Conservation (phyloP, 345 rosid species). For the Cardamine resedifolia region DNA sequence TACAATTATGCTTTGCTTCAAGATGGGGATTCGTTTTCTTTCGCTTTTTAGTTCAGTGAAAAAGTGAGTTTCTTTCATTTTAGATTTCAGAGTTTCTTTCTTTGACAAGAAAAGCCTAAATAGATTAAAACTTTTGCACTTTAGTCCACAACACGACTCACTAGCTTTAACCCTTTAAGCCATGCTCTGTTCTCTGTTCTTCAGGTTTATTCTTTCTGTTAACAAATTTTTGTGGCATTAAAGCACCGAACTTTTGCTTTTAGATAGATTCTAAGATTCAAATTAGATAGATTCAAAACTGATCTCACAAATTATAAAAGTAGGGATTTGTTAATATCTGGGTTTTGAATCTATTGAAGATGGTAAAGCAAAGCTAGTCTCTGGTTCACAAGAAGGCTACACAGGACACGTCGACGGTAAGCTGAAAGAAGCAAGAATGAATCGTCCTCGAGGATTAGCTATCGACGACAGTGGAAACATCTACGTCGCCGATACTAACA, state of each 20-base stretch:
- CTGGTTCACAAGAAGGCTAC: conserved; percentile 88
- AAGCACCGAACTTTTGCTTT: conserved; percentile 19
- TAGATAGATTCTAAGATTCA: not conserved
- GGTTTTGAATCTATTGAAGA: conserved; percentile 49
- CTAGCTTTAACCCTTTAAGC: conserved; percentile 15
- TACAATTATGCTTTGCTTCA: conserved; percentile 44
- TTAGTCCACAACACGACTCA: conserved; percentile 34
- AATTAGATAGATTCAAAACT: conserved; percentile 13
- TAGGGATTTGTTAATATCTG: not conserved
- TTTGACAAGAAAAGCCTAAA: not conserved
- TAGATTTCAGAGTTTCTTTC: conserved; percentile 15
- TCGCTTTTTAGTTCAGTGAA: conserved; percentile 11
- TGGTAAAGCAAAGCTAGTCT: conserved; percentile 79
- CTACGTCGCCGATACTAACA: conserved; percentile 86
- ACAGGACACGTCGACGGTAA: conserved; percentile 90
- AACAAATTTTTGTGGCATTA: conserved; percentile 8
- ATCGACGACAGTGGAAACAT: conserved; percentile 89
- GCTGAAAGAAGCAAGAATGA: conserved; percentile 74
- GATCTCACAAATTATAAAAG: not conserved
- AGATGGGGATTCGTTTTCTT: conserved; percentile 27
- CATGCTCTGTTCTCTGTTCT: conserved; percentile 20
- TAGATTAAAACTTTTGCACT: conserved; percentile 25
- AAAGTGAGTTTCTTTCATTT: conserved; percentile 49
- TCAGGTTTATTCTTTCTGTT: conserved; percentile 28
- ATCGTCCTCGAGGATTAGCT: conserved; percentile 84